Base-by-base conservation (phyloP, 2,329 filamentous ascomycete genomes). In the Phialophora tarda region DNA sequence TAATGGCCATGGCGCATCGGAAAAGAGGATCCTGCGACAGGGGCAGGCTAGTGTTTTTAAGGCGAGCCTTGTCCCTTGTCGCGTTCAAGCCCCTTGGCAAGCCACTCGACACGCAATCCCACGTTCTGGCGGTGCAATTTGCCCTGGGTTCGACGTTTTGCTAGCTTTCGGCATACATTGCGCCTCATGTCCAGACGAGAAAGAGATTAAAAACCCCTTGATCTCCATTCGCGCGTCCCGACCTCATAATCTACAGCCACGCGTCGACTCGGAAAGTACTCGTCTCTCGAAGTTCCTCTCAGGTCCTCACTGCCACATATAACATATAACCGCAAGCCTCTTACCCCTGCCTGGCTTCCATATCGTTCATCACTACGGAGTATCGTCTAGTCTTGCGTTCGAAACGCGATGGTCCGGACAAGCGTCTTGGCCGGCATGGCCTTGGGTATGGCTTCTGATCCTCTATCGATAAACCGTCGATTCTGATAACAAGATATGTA, bases 401-500 rank as follows among this genome's bases (percentile, higher is more conserved):
- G n/a, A 63, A 59, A 63, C 59, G 66, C 38, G 3, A 70, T 70
- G 68, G 65, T 59, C 14, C 54, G 55, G 44, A 63, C 26, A 48
- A 56, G 48, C 54, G 53, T 64, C 65, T 68, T 70, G 63, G 65
- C 68, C 32, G 24, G 59, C 7, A 63, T 59, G 38, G 58, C 60
- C 47, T 50, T 70, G 11, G 68, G 68, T 70, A 60, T 44, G 30
- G 62, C 32, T 28, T 23, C 12, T 54, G 4, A 17, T 26, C 62
- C 21, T 47, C 23, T 21, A 50, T 58, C 34, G 38, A 47, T 21
- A 58, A 69, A n/a, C 30, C 68, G 62, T 34, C 54, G 23, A 58
- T 54, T 79, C 75, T 87, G 82, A 67, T 38, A 32, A 30, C n/a
- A n/a, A 2, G 38, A 8, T 17, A 2, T 53, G 14, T 34, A 24